phyloP scores from a whole-genome alignment of 768 basidiomycete species.

The Auriculariales sp. region DNA sequence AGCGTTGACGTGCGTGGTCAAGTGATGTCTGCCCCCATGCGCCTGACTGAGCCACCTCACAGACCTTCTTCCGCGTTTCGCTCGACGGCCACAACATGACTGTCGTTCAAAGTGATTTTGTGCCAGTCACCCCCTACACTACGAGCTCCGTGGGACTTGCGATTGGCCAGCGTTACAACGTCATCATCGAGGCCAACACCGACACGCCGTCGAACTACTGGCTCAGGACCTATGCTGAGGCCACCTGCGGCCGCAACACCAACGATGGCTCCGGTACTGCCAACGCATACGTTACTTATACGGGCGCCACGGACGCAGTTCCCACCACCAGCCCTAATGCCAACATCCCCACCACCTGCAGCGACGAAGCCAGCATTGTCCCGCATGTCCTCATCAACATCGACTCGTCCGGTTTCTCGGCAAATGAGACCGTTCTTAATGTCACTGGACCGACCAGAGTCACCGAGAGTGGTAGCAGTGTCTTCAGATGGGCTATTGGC shows the following conservation, averaged over 20 bases:
- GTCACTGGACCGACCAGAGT: not conserved
- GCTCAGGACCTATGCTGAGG: not conserved
- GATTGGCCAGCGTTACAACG: conserved; percentile 3
- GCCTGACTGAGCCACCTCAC: not conserved
- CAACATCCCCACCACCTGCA: not conserved
- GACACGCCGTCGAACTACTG: not conserved
- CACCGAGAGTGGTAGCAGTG: not conserved
- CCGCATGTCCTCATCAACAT: not conserved
- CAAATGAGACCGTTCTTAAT: not conserved
- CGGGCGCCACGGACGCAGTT: not conserved
- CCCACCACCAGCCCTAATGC: not conserved
- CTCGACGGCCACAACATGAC: conserved; percentile 2
- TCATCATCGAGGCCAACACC: conserved; percentile 2
- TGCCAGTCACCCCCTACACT: not conserved
- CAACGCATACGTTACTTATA: not conserved
- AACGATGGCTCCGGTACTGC: not conserved
- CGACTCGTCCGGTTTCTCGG: not conserved
- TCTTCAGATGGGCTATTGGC: not conserved
- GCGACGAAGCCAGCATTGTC: not conserved
- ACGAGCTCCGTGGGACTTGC: not conserved
- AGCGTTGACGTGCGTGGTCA: not conserved
- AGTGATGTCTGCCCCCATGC: not conserved
- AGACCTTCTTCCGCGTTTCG: conserved; percentile 1
- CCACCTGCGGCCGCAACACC: not conserved
- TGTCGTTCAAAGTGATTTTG: conserved; percentile 3